phyloP scores from a whole-genome alignment of 257 asterid genomes.

The Primulina huaijiensis region DNA sequence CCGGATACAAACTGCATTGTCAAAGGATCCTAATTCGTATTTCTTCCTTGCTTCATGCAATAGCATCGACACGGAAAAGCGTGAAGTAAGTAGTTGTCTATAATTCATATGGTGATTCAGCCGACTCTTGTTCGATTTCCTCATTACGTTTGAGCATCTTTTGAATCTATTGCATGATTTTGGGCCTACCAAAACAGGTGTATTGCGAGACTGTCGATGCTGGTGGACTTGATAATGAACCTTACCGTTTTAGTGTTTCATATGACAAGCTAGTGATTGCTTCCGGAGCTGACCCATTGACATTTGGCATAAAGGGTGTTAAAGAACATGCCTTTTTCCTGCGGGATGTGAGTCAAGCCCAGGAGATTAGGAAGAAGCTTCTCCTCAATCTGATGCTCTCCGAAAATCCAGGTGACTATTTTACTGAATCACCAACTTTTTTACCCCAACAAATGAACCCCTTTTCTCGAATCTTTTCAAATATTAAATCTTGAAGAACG shows the following conservation, averaged over 20 bases:
- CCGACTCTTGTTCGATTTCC: neutral
- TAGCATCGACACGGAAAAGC: conserved; percentile 60
- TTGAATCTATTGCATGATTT: neutral
- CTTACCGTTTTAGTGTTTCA: conserved; percentile 71
- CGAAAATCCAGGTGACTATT: conserved; percentile 71
- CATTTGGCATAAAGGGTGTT: conserved; percentile 90
- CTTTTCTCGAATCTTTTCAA: neutral
- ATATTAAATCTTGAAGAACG: neutral
- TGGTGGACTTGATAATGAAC: conserved; percentile 35
- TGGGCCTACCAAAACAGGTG: conserved; percentile 42
- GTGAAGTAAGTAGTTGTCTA: conserved; percentile 52
- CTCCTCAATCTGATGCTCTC: conserved; percentile 88
- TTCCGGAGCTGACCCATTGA: conserved; percentile 83
- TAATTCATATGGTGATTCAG: neutral
- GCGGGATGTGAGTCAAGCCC: conserved; percentile 86
- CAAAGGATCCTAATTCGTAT: conserved; percentile 86
- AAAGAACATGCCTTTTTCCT: conserved; percentile 76
- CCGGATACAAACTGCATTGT: conserved; percentile 79
- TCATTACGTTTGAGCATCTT: neutral
- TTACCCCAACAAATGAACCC: neutral
- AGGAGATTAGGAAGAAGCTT: conserved; percentile 85
- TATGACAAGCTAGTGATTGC: conserved; percentile 93
- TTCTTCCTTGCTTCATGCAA: conserved; percentile 78
- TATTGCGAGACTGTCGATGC: conserved; percentile 58
- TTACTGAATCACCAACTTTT: neutral